Percentiles rank a stretch among this genome's conserved stretches.
Conservation (phyloP, 2,329 filamentous ascomycete species). For the Aspergillus versicolor region DNA sequence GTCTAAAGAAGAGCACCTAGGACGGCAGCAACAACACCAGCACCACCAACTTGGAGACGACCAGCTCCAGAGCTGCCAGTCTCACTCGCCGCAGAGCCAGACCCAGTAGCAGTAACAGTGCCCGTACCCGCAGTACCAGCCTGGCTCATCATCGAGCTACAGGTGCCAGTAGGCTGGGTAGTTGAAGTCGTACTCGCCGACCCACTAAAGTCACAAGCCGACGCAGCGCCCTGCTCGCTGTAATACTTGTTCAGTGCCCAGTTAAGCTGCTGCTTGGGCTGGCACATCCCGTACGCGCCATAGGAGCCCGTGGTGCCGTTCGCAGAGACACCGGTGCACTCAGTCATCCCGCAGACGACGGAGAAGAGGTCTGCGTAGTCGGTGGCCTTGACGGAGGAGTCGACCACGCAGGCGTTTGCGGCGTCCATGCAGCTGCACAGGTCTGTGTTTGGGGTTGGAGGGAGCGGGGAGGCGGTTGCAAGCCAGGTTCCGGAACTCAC, state of each 20-base stretch:
- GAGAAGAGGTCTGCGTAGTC: conserved; percentile 59
- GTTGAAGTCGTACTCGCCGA: conserved; percentile 39
- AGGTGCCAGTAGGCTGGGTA: conserved; percentile 37
- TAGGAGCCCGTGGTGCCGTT: conserved; percentile 44
- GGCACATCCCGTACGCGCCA: conserved; percentile 50
- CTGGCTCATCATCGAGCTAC: conserved; percentile 38
- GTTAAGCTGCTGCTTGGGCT: conserved; percentile 41
- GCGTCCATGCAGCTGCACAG: conserved; percentile 83
- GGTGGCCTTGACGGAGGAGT: conserved; percentile 32
- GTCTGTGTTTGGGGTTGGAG: conserved; percentile 72
- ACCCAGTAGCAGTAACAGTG: conserved; percentile 29
- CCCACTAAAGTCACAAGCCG: conserved; percentile 45
- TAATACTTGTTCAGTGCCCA: conserved; percentile 49
- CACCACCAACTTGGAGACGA: not conserved
- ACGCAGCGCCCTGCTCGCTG: conserved; percentile 34
- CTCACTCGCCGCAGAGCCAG: not conserved
- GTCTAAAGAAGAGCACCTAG: not conserved
- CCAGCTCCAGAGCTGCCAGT: not conserved
- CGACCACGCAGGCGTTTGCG: conserved; percentile 67
- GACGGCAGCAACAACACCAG: not conserved
- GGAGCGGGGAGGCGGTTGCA: conserved; percentile 63
- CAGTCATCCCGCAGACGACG: conserved; percentile 40
- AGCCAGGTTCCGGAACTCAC: conserved; percentile 62
- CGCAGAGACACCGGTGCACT: conserved; percentile 40
- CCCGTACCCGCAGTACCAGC: conserved; percentile 42